Percentiles rank a stretch among this genome's conserved stretches.
Evolutionary conservation across 345 rosid genomes (phyloP).

Genomic region (Crucihimalaya himalaica): DNA sequence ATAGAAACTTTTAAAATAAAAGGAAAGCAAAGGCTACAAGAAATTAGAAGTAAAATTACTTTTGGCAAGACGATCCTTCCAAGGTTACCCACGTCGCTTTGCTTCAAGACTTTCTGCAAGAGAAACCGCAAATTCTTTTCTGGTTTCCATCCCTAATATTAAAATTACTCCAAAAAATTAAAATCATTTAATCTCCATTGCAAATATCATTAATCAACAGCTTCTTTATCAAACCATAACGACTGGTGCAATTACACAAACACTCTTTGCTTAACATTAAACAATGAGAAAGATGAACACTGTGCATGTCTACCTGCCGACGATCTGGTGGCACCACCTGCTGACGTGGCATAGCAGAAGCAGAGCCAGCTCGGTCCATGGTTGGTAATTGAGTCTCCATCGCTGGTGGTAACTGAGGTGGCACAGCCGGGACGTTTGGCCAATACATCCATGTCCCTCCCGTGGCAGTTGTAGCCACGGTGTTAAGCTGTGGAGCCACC

Average conservation of each 20-base stretch:
- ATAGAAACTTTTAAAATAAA: neutral
- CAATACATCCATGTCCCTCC: slow-evolving; percentile 66
- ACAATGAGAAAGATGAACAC: neutral
- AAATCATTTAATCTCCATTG: slow-evolving; percentile 16
- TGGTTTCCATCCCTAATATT: slow-evolving; percentile 89
- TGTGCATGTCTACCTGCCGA: slow-evolving; percentile 57
- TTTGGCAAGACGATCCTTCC: slow-evolving; percentile 97
- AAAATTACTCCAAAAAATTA: neutral
- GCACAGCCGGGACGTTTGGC: slow-evolving; percentile 41
- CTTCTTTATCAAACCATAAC: neutral
- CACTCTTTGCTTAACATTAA: neutral
- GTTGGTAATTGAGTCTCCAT: slow-evolving; percentile 34
- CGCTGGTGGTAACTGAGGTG: slow-evolving; percentile 35
- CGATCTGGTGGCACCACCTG: slow-evolving; percentile 58
- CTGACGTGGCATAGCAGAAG: slow-evolving; percentile 50
- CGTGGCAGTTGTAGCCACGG: neutral
- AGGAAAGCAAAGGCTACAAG: slow-evolving; percentile 21
- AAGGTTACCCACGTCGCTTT: slow-evolving; percentile 95
- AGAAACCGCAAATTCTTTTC: slow-evolving; percentile 95
- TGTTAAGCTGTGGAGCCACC: slow-evolving; percentile 34
- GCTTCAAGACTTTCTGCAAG: slow-evolving; percentile 94
- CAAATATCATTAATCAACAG: neutral
- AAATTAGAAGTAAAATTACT: slow-evolving; percentile 44
- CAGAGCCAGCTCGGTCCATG: slow-evolving; percentile 43
- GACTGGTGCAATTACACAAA: neutral